Evolutionary conservation across 352 stramenopile species (phyloP).

Genomic region (Phytopythium oedochilum): DNA sequence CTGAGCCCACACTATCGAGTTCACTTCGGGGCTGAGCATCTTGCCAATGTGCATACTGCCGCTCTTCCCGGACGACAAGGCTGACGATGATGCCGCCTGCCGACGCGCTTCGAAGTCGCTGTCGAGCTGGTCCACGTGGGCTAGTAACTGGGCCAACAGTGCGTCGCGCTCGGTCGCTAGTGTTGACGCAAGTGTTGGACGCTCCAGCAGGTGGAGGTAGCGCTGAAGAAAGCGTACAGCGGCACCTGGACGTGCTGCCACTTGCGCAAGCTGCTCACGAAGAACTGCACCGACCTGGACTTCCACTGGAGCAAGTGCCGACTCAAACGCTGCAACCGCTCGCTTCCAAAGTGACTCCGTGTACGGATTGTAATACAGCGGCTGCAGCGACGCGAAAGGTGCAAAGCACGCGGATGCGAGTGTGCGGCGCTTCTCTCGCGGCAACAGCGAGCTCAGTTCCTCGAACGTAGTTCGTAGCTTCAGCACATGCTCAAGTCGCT

Average conservation of each 20-base stretch:
- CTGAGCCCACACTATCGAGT: slow-evolving; percentile 82
- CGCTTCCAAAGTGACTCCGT: slow-evolving; percentile 78
- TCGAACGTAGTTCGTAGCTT: slow-evolving; percentile 85
- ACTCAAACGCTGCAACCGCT: slow-evolving; percentile 77
- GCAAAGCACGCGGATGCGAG: slow-evolving; percentile 56
- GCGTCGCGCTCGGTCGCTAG: slow-evolving; percentile 85
- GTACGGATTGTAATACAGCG: slow-evolving; percentile 90
- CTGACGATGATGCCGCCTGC: slow-evolving; percentile 6
- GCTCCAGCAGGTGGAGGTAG: slow-evolving; percentile 79
- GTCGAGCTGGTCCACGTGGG: slow-evolving; percentile 86
- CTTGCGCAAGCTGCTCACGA: slow-evolving; percentile 63
- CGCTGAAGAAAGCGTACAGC: slow-evolving; percentile 82
- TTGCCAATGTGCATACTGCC: slow-evolving; percentile 58
- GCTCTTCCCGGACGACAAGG: slow-evolving; percentile 12
- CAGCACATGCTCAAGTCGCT: slow-evolving; percentile 78
- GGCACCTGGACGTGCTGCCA: slow-evolving; percentile 52
- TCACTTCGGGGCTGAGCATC: slow-evolving; percentile 80
- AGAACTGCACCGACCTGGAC: slow-evolving; percentile 74
- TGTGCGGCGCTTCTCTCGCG: slow-evolving; percentile 29
- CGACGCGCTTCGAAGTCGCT: slow-evolving; percentile 76
- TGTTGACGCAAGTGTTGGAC: slow-evolving; percentile 65
- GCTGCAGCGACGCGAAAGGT: slow-evolving; percentile 58
- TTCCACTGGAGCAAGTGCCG: slow-evolving; percentile 77
- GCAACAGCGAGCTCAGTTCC: slow-evolving; percentile 74
- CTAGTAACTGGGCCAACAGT: slow-evolving; percentile 79